A percentile compares a stretch with the other conserved stretches of the same genome.
phyloP scores from a whole-genome alignment of 768 basidiomycete species.

The Mycena metata region DNA sequence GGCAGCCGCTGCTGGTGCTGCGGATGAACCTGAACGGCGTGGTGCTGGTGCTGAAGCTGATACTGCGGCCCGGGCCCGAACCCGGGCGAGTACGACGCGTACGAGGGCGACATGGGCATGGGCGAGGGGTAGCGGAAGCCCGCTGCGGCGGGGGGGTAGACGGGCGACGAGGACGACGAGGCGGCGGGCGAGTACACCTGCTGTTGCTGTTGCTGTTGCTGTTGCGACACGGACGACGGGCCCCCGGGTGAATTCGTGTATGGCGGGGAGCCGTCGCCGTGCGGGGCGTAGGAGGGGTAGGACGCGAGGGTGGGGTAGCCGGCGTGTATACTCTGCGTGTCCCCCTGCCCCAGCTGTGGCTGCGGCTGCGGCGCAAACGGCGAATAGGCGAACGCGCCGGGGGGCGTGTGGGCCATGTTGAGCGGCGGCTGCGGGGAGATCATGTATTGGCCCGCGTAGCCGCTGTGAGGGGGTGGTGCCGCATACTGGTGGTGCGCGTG shows the following conservation, averaged over 20 bases:
- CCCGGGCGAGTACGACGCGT: constrained; percentile 52
- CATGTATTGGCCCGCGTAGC: constrained; percentile 62
- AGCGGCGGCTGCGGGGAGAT: constrained; percentile 58
- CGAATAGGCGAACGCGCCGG: constrained; percentile 51
- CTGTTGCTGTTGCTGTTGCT: constrained; percentile 14
- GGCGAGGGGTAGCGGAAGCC: constrained; percentile 49
- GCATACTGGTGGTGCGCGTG: constrained; percentile 40
- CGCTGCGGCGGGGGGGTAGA: constrained; percentile 43
- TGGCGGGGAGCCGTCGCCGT: constrained; percentile 43
- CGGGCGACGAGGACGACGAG: too few relatives aligned
- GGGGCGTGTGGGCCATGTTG: constrained; percentile 52
- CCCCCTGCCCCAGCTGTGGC: too few relatives aligned
- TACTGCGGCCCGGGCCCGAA: constrained; percentile 48
- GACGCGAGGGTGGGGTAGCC: constrained; percentile 55
- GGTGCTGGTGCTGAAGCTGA: constrained; percentile 55
- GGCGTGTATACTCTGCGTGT: constrained; percentile 50
- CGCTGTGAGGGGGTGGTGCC: constrained; percentile 37
- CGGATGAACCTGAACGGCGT: too few relatives aligned
- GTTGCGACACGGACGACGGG: constrained; percentile 39
- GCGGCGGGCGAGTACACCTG: too few relatives aligned
- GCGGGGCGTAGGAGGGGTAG: constrained; percentile 37
- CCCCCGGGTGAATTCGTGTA: constrained; percentile 44
- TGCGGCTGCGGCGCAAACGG: too few relatives aligned
- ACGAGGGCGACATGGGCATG: constrained; percentile 29
- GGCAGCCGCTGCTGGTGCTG: too few relatives aligned